Evolutionary conservation across 1,284 basidiomycete species (phyloP), one percentile per base, ranked within the genome.

Genomic region (Leccinum fallax): DNA sequence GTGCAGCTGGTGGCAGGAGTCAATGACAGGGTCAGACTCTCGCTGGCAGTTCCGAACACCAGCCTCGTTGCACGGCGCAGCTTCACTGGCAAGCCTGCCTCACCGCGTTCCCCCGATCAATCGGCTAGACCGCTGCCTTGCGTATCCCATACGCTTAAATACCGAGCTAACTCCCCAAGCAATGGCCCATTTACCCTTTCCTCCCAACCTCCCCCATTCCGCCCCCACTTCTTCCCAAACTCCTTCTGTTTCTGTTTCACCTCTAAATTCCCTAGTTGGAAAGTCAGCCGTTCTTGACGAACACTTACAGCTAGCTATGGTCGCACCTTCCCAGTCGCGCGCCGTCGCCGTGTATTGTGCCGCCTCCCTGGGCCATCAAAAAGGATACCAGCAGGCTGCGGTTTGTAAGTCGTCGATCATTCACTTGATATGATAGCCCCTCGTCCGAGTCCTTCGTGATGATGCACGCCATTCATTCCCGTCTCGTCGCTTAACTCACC

Each of bases 341-440:
- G 83, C 86, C 2, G 81, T 92, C 32, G 87, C 90, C 5, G 92
- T 93, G 1, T 93, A 90, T 72, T 95, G 93, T 71, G 93, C 84
- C 10, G 91, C 93, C 2, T 92, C 88, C 1, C 70, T 82, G 0
- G 93, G 93, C 24, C 84, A 78, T 24, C 77, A 83, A 51, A 76
- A 81, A 13, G 85, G 88, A 9, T 94, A 85, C 74, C 76, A 80
- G 21, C 75, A 80, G 13, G 91, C 93, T n/a, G 92, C 94, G 4
- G 61, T 76, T 54, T 91, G 91, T 92, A 65, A 66, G 87, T 81
- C n/a, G 32, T 52, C 52, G 59, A 58, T 63, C 55, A 16, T 26
- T 15, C 30, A 11, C 59, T 55, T 59, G 48, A 32, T 32, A 49
- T 40, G 26, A 36, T n/a, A 19, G 53, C 11, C 30, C n/a, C 9